phyloP scores from a whole-genome alignment of 306 rosid genomes.

The Arachis hypogaea region DNA sequence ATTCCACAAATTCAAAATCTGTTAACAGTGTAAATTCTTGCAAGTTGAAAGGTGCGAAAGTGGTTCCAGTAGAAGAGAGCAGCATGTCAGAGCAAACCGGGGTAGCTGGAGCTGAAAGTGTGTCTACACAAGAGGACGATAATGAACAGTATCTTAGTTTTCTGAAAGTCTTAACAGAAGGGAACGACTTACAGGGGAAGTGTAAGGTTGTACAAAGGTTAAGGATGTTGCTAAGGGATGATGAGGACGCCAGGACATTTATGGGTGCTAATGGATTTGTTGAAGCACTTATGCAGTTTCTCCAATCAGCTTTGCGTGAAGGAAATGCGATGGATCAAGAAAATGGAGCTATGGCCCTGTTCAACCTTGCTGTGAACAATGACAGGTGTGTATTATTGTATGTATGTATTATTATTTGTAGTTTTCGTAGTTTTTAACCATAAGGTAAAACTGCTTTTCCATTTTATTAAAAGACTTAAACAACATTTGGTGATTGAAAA shows the following conservation, averaged over 20 bases:
- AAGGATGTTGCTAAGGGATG: constrained; percentile 75
- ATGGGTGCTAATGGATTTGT: constrained; percentile 97
- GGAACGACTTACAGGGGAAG: constrained; percentile 50
- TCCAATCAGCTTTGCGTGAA: constrained; percentile 67
- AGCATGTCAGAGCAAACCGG: constrained; percentile 47
- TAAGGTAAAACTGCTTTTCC: neutral
- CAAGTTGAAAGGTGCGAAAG: constrained; percentile 71
- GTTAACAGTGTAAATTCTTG: constrained; percentile 54
- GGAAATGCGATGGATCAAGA: constrained; percentile 66
- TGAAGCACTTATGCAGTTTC: constrained; percentile 74
- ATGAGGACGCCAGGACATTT: constrained; percentile 77
- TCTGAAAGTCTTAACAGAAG: constrained; percentile 56
- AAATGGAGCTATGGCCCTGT: constrained; percentile 97
- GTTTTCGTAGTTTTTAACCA: neutral
- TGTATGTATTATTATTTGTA: neutral
- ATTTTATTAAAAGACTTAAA: neutral
- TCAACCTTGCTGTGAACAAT: constrained; percentile 95
- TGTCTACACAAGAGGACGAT: constrained; percentile 43
- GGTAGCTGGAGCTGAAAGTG: constrained; percentile 49
- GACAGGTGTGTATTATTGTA: constrained; percentile 57
- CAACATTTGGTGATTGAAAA: constrained; percentile 3
- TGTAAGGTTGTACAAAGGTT: constrained; percentile 70
- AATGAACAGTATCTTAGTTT: constrained; percentile 50
- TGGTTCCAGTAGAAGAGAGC: constrained; percentile 77
- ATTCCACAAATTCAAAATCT: constrained; percentile 59